Evolutionary conservation across 345 rosid genomes (phyloP), one percentile per base, ranked within the genome.

Genomic region (Pistacia atlantica): DNA sequence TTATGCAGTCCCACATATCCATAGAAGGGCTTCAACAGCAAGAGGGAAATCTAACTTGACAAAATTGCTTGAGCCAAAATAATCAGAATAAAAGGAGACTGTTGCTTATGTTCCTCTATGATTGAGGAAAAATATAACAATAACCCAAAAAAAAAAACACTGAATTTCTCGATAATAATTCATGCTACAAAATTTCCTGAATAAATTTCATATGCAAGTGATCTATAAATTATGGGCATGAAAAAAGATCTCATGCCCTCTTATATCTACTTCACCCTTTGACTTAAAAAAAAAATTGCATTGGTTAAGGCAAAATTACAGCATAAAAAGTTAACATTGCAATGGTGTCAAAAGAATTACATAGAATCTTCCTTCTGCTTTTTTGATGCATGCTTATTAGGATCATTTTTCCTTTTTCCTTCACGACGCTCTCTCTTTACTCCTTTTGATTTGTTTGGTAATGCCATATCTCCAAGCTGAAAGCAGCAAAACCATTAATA

Each of bases 361-460:
- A 71, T 78, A 4, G 94, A 84, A 61, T 77, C 84, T 85, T 86
- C 94, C 83, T 82, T 92, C 63, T 65, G 89, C 86, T 82, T 97
- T 78, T 97, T 94, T 4, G 86, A 58, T 66, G 89, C 74, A 33
- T 46, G 83, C 71, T 76, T 88, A 14, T 61, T 79, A 16, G 68
- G 74, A 33, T 77, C 75, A 6, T 71, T 76, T 78, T 88, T 91
- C 86, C 69, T 67, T 81, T 89, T 94, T 14, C 90, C 90, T 79
- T 93, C 97, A 25, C 89, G 95, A 0, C 97, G 89, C 81, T 97
- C 99, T 87, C 99, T 90, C 88, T 97, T 97, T 76, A 90, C 80
- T 75, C 98, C 98, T 85, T 96, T 96, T 3, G 94, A 77, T 72
- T 88, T 92, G 89, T 93, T 79, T 4, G 85, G 84, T 17, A 93